phyloP scores from a whole-genome alignment of 1,139 yeast species.

The Candida tetrigidarum region DNA sequence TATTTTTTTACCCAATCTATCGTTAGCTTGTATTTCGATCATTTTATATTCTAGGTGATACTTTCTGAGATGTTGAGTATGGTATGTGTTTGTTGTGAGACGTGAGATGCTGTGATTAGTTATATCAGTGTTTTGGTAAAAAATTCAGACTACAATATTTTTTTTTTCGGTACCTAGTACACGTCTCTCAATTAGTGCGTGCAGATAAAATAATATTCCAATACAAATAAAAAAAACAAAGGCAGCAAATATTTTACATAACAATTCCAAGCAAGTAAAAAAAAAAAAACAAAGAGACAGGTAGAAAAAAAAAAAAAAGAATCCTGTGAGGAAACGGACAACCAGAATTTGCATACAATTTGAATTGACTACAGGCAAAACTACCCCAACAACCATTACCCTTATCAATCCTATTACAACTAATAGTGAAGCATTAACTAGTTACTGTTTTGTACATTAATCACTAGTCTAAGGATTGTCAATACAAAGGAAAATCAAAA shows the following conservation, averaged over 20 bases:
- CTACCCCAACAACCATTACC: background rate
- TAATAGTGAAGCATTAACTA: background rate
- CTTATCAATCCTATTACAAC: background rate
- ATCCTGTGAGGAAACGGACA: background rate
- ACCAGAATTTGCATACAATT: background rate
- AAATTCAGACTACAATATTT: too few relatives aligned
- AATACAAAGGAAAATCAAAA: too few relatives aligned
- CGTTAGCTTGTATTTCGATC: constrained; percentile 40
- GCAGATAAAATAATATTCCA: background rate
- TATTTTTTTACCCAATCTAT: constrained; percentile 84
- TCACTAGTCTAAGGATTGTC: too few relatives aligned
- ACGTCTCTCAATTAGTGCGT: background rate
- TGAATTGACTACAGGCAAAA: background rate
- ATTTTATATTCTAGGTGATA: constrained; percentile 15
- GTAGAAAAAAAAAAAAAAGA: background rate
- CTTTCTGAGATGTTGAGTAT: background rate
- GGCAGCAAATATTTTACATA: too few relatives aligned
- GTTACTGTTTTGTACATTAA: background rate
- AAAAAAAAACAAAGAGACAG: background rate
- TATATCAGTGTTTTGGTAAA: too few relatives aligned
- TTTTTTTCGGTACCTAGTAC: constrained; percentile 2
- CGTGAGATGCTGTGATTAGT: too few relatives aligned
- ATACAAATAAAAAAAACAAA: too few relatives aligned
- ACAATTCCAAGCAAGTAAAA: too few relatives aligned
- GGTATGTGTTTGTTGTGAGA: too few relatives aligned